phyloP scores from a whole-genome alignment of 2,329 filamentous ascomycete species.

The Phialophora chinensis region DNA sequence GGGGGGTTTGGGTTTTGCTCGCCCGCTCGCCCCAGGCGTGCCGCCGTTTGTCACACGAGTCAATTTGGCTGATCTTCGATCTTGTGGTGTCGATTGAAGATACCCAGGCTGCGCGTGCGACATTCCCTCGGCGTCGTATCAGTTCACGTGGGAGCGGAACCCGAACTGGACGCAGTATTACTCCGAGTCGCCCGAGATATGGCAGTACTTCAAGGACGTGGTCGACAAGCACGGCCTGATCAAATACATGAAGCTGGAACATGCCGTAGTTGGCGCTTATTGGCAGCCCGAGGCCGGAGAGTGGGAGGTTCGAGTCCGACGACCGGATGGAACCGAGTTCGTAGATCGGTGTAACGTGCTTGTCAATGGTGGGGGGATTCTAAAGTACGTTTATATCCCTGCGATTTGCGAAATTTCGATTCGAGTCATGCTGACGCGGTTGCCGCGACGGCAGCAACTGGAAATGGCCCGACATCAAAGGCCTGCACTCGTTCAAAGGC shows the following conservation, averaged over 20 bases:
- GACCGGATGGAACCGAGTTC: slow-evolving; percentile 34
- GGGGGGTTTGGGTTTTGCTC: slow-evolving; percentile 4
- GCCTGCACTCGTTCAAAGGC: slow-evolving; percentile 47
- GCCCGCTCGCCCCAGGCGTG: slow-evolving; percentile 25
- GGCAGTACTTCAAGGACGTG: slow-evolving; percentile 41
- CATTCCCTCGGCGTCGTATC: slow-evolving; percentile 45
- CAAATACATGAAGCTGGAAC: slow-evolving; percentile 41
- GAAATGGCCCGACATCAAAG: slow-evolving; percentile 48
- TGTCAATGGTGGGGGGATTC: slow-evolving; percentile 41
- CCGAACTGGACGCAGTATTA: slow-evolving; percentile 37
- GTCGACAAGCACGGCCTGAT: slow-evolving; percentile 39
- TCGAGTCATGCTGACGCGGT: slow-evolving; percentile 42
- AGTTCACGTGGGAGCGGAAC: slow-evolving; percentile 41
- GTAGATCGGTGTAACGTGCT: slow-evolving; percentile 41
- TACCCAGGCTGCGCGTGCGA: slow-evolving; percentile 54
- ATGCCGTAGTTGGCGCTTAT: slow-evolving; percentile 40
- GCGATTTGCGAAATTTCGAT: neutral
- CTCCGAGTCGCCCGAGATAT: slow-evolving; percentile 40
- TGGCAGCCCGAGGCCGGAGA: slow-evolving; percentile 43
- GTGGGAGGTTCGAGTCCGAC: slow-evolving; percentile 42
- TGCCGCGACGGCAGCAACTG: slow-evolving; percentile 44
- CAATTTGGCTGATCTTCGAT: neutral
- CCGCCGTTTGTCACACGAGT: slow-evolving; percentile 10
- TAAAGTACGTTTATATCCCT: slow-evolving; percentile 47
- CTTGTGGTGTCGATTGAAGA: slow-evolving; percentile 3